Conservation (phyloP, 306 rosid genomes). For the Vigna hirtella region DNA sequence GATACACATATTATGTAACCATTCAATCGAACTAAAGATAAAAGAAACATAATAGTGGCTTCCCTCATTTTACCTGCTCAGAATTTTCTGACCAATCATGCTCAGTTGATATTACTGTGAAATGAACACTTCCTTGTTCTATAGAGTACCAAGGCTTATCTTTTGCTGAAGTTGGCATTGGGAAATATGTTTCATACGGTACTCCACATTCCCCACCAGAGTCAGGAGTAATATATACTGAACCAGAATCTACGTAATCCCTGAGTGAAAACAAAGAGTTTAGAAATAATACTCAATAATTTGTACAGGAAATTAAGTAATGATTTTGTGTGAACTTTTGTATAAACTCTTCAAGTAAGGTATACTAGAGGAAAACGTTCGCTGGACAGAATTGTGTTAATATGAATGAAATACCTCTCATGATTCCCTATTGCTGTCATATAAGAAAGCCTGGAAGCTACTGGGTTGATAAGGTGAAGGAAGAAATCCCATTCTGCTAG, state of each 20-base stretch:
- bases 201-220: constrained; percentile 98
- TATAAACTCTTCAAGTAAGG: not conserved
- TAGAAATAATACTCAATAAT: no score
- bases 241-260: constrained; percentile 71
- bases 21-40: constrained; percentile 28
- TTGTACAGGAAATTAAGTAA: not conserved
- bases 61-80: constrained; percentile 66
- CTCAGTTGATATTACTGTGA: constrained; percentile 87
- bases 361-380: not conserved
- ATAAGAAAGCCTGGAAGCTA: constrained; percentile 76
- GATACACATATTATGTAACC: constrained; percentile 1
- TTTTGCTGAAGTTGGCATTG: constrained; percentile 75
- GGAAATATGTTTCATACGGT: constrained; percentile 84
- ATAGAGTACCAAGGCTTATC: constrained; percentile 96
- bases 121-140: constrained; percentile 80
- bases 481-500: constrained; percentile 93
- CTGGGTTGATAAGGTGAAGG: constrained; percentile 64
- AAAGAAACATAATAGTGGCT: not conserved
- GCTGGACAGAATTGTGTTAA: not conserved
- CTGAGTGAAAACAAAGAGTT: constrained; percentile 43
- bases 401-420: constrained; percentile 67
- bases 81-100: constrained; percentile 68
- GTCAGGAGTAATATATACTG: constrained; percentile 66
- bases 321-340: not conserved
- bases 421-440: constrained; percentile 60